Conservation (phyloP, 2,329 filamentous ascomycete genomes). For the Microdochium trichocladiopsis region DNA sequence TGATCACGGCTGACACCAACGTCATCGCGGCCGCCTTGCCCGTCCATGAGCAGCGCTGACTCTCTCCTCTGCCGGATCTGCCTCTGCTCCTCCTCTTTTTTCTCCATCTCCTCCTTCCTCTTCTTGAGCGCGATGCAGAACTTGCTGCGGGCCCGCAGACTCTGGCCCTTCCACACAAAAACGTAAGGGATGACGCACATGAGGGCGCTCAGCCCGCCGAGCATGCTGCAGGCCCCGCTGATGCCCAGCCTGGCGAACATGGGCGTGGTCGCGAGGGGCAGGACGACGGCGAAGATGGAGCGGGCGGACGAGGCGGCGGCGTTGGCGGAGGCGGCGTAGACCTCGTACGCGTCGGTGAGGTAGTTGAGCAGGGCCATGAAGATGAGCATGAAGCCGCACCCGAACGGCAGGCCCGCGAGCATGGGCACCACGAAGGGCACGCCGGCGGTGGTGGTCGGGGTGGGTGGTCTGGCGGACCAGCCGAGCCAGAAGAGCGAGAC, state of each 20-base stretch:
- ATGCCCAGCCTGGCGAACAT: conserved; percentile 43
- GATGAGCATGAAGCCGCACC: conserved; percentile 53
- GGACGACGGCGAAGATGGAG: conserved; percentile 42
- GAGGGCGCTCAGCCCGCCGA: conserved; percentile 40
- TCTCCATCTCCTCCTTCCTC: conserved; percentile 38
- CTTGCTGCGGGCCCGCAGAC: conserved; percentile 46
- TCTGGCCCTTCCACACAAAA: conserved; percentile 47
- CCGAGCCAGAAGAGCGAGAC: conserved; percentile 55
- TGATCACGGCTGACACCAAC: no score
- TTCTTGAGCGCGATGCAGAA: conserved; percentile 56
- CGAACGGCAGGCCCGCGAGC: conserved; percentile 54
- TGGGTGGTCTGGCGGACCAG: conserved; percentile 40
- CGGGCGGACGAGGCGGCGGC: conserved; percentile 42
- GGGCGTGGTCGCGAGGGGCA: conserved; percentile 46
- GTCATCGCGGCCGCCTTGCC: neutral
- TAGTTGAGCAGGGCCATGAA: conserved; percentile 61
- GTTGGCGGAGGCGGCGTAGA: conserved; percentile 52
- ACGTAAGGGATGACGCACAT: conserved; percentile 45
- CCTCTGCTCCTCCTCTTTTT: conserved; percentile 27
- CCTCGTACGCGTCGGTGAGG: conserved; percentile 60
- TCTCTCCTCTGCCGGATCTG: neutral
- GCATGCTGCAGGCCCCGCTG: conserved; percentile 41
- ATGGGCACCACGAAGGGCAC: conserved; percentile 51
- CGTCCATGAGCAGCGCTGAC: neutral
- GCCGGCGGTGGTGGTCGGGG: no score